Conservation (phyloP, 352 stramenopile genomes). For the Poterioochromonas sp. region DNA sequence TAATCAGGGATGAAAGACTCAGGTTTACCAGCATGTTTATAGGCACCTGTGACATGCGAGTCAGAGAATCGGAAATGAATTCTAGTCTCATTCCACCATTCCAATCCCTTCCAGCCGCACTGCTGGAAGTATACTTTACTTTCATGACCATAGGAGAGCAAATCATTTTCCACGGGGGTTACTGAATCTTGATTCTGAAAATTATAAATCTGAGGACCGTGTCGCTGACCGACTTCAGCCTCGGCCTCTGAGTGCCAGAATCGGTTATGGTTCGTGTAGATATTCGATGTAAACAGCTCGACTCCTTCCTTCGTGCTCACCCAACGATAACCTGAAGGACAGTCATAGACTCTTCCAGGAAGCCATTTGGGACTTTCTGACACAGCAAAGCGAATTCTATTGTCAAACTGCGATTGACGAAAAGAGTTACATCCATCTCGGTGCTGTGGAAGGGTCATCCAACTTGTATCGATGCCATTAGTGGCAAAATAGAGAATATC, state of each 20-base stretch:
- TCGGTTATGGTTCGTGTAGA: neutral
- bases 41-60: slow-evolving; percentile 60
- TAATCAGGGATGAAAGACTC: slow-evolving; percentile 48
- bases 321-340: slow-evolving; percentile 64
- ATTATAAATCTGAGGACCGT: neutral
- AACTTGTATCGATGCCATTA: slow-evolving; percentile 55
- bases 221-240: neutral
- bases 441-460: slow-evolving; percentile 51
- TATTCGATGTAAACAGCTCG: slow-evolving; percentile 34
- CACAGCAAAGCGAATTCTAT: slow-evolving; percentile 60
- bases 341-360: slow-evolving; percentile 60
- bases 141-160: slow-evolving; percentile 12
- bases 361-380: slow-evolving; percentile 57
- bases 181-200: neutral
- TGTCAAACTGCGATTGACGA: slow-evolving; percentile 55
- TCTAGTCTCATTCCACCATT: slow-evolving; percentile 56
- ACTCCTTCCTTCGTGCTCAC: slow-evolving; percentile 55
- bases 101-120: slow-evolving; percentile 68
- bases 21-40: slow-evolving; percentile 64
- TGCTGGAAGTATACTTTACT: slow-evolving; percentile 60
- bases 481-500: slow-evolving; percentile 67
- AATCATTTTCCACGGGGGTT: neutral
- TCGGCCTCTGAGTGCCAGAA: neutral
- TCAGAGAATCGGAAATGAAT: slow-evolving; percentile 71
- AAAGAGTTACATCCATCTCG: slow-evolving; percentile 64